These are phyloP conservation scores for Infundibulicybe gibba DNA, from an alignment of 768 basidiomycete species.

Conservation along the genomic window DNA sequence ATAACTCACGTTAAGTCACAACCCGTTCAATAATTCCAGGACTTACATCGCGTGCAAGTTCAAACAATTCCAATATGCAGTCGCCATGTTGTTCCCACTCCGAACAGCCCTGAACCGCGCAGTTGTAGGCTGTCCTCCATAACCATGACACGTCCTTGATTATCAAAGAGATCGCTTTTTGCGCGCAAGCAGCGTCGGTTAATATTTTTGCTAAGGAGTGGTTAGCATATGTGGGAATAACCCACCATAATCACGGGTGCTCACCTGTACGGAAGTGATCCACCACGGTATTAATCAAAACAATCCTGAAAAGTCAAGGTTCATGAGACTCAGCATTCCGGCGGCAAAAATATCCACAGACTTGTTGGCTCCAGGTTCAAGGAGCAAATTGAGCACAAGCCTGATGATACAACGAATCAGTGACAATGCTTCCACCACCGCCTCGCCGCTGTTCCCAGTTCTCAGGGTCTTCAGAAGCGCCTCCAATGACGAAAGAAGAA, in stretches of 20 bases:
- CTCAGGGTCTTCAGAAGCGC: slow-evolving; percentile 67
- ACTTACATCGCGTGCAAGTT: too few relatives aligned
- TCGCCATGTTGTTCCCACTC: slow-evolving; percentile 71
- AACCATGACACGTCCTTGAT: too few relatives aligned
- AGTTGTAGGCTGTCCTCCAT: too few relatives aligned
- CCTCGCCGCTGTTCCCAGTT: slow-evolving; percentile 52
- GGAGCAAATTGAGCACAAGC: slow-evolving; percentile 65
- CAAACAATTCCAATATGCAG: slow-evolving; percentile 67
- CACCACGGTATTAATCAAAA: slow-evolving; percentile 59
- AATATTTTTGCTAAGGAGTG: slow-evolving; percentile 58
- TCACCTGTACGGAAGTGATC: slow-evolving; percentile 69
- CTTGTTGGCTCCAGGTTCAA: slow-evolving; percentile 62
- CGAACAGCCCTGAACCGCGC: slow-evolving; percentile 77
- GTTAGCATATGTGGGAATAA: slow-evolving; percentile 13
- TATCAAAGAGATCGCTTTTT: too few relatives aligned
- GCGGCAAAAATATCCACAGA: slow-evolving; percentile 26
- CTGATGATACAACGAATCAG: slow-evolving; percentile 82
- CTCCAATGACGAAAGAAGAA: slow-evolving; percentile 72
- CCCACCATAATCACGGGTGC: slow-evolving; percentile 14
- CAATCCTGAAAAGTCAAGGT: slow-evolving; percentile 29
- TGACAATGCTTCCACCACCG: slow-evolving; percentile 68
- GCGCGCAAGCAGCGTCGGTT: slow-evolving; percentile 45
- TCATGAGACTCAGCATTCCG: slow-evolving; percentile 11
- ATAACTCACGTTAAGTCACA: slow-evolving; percentile 65
- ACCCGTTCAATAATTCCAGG: too few relatives aligned